phyloP scores from a whole-genome alignment of 2,329 filamentous ascomycete genomes.

The Ascomycota sp. region DNA sequence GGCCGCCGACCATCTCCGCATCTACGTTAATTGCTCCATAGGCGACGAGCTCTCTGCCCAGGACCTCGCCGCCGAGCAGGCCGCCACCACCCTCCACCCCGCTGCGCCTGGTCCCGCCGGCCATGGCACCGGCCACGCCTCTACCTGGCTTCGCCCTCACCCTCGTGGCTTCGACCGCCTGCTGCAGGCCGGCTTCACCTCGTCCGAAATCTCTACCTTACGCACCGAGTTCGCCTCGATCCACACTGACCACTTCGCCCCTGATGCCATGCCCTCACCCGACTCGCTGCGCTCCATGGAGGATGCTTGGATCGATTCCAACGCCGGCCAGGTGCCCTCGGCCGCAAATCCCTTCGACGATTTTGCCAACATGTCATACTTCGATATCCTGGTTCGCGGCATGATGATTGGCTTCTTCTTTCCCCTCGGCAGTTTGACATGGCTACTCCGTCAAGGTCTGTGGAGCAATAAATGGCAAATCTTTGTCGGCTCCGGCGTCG shows the following conservation, averaged over 20 bases:
- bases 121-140: slow-evolving; percentile 23
- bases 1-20: slow-evolving; percentile 18
- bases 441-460: slow-evolving; percentile 69
- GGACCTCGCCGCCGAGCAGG: slow-evolving; percentile 51
- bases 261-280: slow-evolving; percentile 72
- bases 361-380: slow-evolving; percentile 26
- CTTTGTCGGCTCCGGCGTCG: slow-evolving; percentile 67
- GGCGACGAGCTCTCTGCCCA: slow-evolving; percentile 48
- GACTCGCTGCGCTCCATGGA: slow-evolving; percentile 59
- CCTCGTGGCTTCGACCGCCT: slow-evolving; percentile 72
- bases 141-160: slow-evolving; percentile 10
- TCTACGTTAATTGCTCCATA: slow-evolving; percentile 90
- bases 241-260: slow-evolving; percentile 62
- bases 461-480: slow-evolving; percentile 71
- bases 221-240: slow-evolving; percentile 78
- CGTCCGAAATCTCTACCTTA: slow-evolving; percentile 64
- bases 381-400: slow-evolving; percentile 76
- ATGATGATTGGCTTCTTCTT: slow-evolving; percentile 90
- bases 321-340: slow-evolving; percentile 20
- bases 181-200: slow-evolving; percentile 59
- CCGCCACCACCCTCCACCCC: slow-evolving; percentile 17
- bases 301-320: slow-evolving; percentile 76
- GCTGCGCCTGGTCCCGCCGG: slow-evolving; percentile 13
- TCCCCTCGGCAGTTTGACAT: slow-evolving; percentile 69
- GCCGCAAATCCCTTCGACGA: slow-evolving; percentile 19